These are phyloP conservation scores for Fusarium domesticum DNA, from an alignment of 2,329 filamentous ascomycete species.

Conservation along the genomic window DNA sequence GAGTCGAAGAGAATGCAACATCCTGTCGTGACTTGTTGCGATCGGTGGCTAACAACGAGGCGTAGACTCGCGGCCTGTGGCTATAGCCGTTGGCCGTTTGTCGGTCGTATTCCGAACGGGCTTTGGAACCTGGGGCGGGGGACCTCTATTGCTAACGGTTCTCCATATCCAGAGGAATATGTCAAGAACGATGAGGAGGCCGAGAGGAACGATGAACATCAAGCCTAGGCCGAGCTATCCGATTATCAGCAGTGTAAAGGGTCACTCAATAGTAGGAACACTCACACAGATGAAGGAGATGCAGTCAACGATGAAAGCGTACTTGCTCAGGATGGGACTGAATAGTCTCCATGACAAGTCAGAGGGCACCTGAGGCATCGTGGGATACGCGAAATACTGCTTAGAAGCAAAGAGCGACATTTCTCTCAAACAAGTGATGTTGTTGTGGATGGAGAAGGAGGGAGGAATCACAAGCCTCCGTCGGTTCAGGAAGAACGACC, in stretches of 20 bases:
- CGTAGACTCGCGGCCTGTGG: slow-evolving; percentile 23
- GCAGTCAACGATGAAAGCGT: slow-evolving; percentile 34
- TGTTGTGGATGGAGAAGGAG: slow-evolving; percentile 16
- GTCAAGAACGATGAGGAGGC: slow-evolving; percentile 50
- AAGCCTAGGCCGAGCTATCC: slow-evolving; percentile 44
- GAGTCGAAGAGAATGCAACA: slow-evolving; percentile 6
- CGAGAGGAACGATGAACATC: slow-evolving; percentile 45
- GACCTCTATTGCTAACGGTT: slow-evolving; percentile 30
- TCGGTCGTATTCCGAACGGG: slow-evolving; percentile 16
- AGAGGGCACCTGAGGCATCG: slow-evolving; percentile 27
- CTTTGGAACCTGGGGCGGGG: slow-evolving; percentile 14
- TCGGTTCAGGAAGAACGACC: slow-evolving; percentile 15
- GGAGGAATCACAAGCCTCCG: slow-evolving; percentile 22
- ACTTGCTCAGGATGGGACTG: slow-evolving; percentile 29
- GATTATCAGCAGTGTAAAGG: slow-evolving; percentile 13
- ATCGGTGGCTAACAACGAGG: slow-evolving; percentile 16
- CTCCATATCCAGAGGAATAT: slow-evolving; percentile 53
- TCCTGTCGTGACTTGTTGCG: slow-evolving; percentile 3
- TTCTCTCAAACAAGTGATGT: slow-evolving; percentile 21
- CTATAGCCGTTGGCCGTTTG: slow-evolving; percentile 19
- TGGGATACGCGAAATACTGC: slow-evolving; percentile 12
- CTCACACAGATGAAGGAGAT: slow-evolving; percentile 41
- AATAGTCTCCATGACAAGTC: slow-evolving; percentile 27
- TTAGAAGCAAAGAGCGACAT: slow-evolving; percentile 23
- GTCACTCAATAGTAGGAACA: slow-evolving; percentile 4